Percentiles rank a stretch among this genome's conserved stretches.
Evolutionary conservation across 805 yeast genomes (phyloP).

Genomic region (Kregervanrija delftensis): DNA sequence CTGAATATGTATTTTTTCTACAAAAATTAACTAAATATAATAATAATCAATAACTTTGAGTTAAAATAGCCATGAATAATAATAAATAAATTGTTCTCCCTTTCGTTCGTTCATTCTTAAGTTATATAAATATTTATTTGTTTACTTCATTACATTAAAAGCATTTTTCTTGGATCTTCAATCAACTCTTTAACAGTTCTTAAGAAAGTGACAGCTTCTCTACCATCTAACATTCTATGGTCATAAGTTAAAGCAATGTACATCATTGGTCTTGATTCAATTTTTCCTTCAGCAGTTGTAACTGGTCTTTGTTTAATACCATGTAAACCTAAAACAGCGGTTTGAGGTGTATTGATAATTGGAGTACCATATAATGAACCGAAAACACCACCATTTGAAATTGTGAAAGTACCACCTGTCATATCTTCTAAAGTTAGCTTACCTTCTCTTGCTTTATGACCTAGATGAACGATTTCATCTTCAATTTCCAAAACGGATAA

Average conservation of each 20-base stretch:
- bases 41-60: too few species aligned
- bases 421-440: conserved; percentile 95
- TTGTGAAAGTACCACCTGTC: conserved; percentile 99
- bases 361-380: conserved; percentile 98
- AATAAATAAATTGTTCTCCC: too few species aligned
- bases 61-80: too few species aligned
- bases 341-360: conserved; percentile 96
- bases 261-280: conserved; percentile 99
- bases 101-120: too few species aligned
- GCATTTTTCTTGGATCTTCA: conserved; percentile 99
- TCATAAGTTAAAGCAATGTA: conserved; percentile 97
- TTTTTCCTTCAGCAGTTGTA: conserved; percentile 81
- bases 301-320: conserved; percentile 98
- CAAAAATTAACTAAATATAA: too few species aligned
- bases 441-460: conserved; percentile 94
- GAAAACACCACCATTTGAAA: conserved; percentile 98
- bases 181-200: conserved; percentile 93
- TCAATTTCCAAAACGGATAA: conserved; percentile 84
- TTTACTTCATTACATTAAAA: conserved; percentile 34
- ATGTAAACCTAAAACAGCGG: conserved; percentile 95
- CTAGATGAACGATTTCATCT: conserved; percentile 71
- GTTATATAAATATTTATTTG: too few species aligned
- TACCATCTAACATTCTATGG: conserved; percentile 96
- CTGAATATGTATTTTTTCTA: too few species aligned
- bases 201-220: conserved; percentile 97